These are phyloP conservation scores for Gliomastix tumulicola DNA, from an alignment of 2,329 filamentous ascomycete genomes.

Conservation along the genomic window DNA sequence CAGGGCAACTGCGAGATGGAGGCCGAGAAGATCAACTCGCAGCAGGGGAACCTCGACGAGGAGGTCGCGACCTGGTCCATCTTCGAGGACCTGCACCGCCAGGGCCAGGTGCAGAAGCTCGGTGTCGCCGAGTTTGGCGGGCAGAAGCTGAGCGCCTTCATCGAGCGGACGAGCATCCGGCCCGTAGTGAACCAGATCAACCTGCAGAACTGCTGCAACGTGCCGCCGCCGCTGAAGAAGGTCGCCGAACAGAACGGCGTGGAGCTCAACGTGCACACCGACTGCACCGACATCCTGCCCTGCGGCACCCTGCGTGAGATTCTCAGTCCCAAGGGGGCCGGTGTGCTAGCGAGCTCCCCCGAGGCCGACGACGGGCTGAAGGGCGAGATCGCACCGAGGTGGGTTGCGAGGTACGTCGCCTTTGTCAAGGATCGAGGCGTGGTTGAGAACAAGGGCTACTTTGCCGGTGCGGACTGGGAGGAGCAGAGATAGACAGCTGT, in stretches of 20 bases:
- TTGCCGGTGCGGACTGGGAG: conserved; percentile 72
- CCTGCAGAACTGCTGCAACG: conserved; percentile 89
- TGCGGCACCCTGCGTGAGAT: conserved; percentile 79
- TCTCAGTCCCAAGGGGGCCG: conserved; percentile 65
- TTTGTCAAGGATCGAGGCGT: conserved; percentile 91
- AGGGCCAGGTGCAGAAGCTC: conserved; percentile 66
- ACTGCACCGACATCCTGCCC: conserved; percentile 87
- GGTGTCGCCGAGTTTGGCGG: conserved; percentile 90
- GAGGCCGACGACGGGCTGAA: conserved; percentile 51
- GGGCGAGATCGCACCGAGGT: conserved; percentile 78
- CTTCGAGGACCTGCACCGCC: conserved; percentile 65
- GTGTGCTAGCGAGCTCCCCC: conserved; percentile 58
- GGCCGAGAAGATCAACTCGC: conserved; percentile 54
- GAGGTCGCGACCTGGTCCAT: conserved; percentile 63
- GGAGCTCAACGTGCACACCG: conserved; percentile 86
- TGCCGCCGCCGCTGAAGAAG: conserved; percentile 77
- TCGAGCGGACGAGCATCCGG: conserved; percentile 61
- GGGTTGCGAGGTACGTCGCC: conserved; percentile 96
- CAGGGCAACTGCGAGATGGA: conserved; percentile 86
- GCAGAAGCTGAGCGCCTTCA: conserved; percentile 71
- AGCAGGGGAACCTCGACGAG: conserved; percentile 59
- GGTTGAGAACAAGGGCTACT: conserved; percentile 97
- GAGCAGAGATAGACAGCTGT: no score
- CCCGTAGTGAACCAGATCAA: conserved; percentile 95
- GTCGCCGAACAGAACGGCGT: conserved; percentile 80